phyloP scores from a whole-genome alignment of 192 early-diverging fungal genomes.

The Chytriomyces sp. region DNA sequence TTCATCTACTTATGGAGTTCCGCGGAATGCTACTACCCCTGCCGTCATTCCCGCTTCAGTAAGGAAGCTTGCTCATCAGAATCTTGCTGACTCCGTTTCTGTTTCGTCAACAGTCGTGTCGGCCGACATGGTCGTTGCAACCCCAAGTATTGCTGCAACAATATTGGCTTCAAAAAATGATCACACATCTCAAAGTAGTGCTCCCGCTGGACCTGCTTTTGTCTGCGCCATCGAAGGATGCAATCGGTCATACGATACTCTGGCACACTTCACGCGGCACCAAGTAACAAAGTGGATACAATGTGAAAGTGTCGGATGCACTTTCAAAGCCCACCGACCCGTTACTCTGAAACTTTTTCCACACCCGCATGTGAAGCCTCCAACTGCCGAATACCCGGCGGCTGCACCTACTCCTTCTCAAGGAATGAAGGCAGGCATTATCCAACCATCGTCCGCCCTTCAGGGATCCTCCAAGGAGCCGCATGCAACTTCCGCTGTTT shows the following conservation, averaged over 20 bases:
- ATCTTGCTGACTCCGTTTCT: not conserved
- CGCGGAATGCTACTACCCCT: no score
- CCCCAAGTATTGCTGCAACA: not conserved
- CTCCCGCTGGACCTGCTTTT: not conserved
- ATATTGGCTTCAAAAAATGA: not conserved
- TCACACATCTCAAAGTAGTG: not conserved
- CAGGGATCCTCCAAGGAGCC: not conserved
- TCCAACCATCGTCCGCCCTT: not conserved
- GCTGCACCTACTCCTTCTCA: not conserved
- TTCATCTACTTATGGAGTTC: no score
- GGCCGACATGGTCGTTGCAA: not conserved
- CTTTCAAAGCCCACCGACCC: not conserved
- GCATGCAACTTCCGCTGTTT: not conserved
- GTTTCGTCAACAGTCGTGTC: not conserved
- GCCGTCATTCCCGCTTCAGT: no score
- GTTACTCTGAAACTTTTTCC: not conserved
- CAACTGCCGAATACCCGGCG: not conserved
- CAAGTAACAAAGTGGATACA: not conserved
- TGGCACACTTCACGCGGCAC: not conserved
- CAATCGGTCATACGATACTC: not conserved
- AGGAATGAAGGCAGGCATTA: not conserved
- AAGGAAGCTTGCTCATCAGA: not conserved
- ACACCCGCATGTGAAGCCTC: not conserved
- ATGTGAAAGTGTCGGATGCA: not conserved
- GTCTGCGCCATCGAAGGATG: not conserved